Percentiles rank a stretch among this genome's conserved stretches.
Conservation (phyloP, 495 filamentous ascomycete genomes). For the Aspergillus steynii region DNA sequence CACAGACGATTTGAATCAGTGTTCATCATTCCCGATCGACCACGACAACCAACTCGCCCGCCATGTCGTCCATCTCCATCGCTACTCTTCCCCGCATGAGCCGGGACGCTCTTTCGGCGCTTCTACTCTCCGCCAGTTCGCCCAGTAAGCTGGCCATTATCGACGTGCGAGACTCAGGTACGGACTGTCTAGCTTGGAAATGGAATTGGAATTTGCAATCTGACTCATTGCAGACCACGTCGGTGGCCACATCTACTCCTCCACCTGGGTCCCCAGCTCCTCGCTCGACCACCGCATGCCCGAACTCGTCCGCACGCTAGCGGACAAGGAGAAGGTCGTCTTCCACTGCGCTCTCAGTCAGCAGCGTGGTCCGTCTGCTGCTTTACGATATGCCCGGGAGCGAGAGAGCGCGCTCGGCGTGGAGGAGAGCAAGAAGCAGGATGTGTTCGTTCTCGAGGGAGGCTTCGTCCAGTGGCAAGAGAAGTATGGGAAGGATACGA, state of each 20-base stretch:
- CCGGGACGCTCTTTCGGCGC: slow-evolving; percentile 58
- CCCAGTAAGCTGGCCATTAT: slow-evolving; percentile 65
- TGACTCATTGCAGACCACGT: slow-evolving; percentile 65
- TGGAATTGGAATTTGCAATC: background rate
- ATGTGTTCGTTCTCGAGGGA: slow-evolving; percentile 78
- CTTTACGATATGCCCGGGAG: slow-evolving; percentile 45
- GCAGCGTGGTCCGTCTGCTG: slow-evolving; percentile 61
- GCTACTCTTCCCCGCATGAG: slow-evolving; percentile 64
- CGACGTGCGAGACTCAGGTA: slow-evolving; percentile 85
- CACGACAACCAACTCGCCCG: background rate
- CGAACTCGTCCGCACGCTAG: slow-evolving; percentile 74
- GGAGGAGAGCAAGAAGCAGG: slow-evolving; percentile 53
- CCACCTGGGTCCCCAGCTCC: slow-evolving; percentile 71
- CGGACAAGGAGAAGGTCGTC: slow-evolving; percentile 78
- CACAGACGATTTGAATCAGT: background rate
- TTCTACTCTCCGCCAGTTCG: slow-evolving; percentile 36
- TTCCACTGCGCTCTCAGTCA: slow-evolving; percentile 97
- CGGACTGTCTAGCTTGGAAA: slow-evolving; percentile 4
- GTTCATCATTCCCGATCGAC: background rate
- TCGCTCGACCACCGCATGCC: slow-evolving; percentile 75
- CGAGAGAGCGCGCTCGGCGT: slow-evolving; percentile 34
- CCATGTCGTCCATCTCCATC: slow-evolving; percentile 59
- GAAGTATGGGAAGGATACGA: slow-evolving; percentile 71
- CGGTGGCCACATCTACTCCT: slow-evolving; percentile 81
- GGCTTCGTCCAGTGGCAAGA: slow-evolving; percentile 95